Conservation (phyloP, 306 rosid species). For the Cicer pinnatifidum region DNA sequence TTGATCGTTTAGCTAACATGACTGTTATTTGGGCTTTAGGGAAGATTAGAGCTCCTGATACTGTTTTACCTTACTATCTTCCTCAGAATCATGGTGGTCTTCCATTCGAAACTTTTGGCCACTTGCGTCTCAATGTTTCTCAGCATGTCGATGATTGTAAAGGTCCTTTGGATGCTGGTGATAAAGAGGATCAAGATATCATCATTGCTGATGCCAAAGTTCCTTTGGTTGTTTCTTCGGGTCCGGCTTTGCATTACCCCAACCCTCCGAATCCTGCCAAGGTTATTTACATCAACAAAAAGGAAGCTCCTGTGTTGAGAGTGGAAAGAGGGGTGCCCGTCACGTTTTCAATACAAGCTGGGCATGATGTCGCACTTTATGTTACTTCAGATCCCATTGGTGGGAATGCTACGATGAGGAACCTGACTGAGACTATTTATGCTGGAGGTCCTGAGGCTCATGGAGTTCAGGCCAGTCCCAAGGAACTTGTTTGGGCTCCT, state of each 20-base stretch:
- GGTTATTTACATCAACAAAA: constrained; percentile 86
- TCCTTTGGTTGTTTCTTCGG: constrained; percentile 65
- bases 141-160: constrained; percentile 68
- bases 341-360: constrained; percentile 83
- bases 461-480: constrained; percentile 90
- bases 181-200: constrained; percentile 87
- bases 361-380: constrained; percentile 82
- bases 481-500: constrained; percentile 75
- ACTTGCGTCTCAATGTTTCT: constrained; percentile 70
- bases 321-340: constrained; percentile 93
- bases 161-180: constrained; percentile 80
- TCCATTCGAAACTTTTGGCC: constrained; percentile 53
- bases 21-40: constrained; percentile 91
- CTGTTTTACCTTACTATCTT: constrained; percentile 70
- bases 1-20: constrained; percentile 60
- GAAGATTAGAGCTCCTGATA: constrained; percentile 71
- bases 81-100: constrained; percentile 83
- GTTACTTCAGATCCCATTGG: constrained; percentile 85
- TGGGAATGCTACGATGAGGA: constrained; percentile 84
- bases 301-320: constrained; percentile 83
- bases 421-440: constrained; percentile 73
- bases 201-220: constrained; percentile 76
- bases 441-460: constrained; percentile 82
- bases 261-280: constrained; percentile 83
- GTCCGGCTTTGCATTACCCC: constrained; percentile 71